Conservation (phyloP, 805 yeast species). For the Wickerhamiella kazuoi region DNA sequence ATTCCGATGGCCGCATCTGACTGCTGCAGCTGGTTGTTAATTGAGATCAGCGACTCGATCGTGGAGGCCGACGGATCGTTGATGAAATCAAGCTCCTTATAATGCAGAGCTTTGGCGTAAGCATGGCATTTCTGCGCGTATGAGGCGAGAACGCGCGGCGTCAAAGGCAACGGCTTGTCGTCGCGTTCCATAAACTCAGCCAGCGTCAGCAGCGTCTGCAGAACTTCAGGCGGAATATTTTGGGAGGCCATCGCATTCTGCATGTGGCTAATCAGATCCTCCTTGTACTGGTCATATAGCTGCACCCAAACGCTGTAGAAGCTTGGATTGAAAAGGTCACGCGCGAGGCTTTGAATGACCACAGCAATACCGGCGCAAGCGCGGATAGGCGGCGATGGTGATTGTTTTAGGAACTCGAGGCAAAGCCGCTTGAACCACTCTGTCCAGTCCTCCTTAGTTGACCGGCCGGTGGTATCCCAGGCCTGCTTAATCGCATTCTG, state of each 20-base stretch:
- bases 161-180: slow-evolving; percentile 81
- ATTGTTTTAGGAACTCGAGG: slow-evolving; percentile 71
- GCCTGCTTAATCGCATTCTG: slow-evolving; percentile 51
- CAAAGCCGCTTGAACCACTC: slow-evolving; percentile 87
- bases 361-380: slow-evolving; percentile 85
- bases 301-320: slow-evolving; percentile 95
- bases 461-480: slow-evolving; percentile 82
- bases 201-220: slow-evolving; percentile 70
- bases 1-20: slow-evolving; percentile 97
- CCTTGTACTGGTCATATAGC: slow-evolving; percentile 72
- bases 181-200: slow-evolving; percentile 98
- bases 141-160: slow-evolving; percentile 75
- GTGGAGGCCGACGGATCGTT: slow-evolving; percentile 86
- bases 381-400: slow-evolving; percentile 85
- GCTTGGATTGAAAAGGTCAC: slow-evolving; percentile 78
- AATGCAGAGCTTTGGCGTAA: slow-evolving; percentile 91
- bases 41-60: slow-evolving; percentile 77
- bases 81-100: slow-evolving; percentile 85
- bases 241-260: slow-evolving; percentile 79
- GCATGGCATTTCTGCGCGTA: slow-evolving; percentile 94
- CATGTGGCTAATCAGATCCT: slow-evolving; percentile 68
- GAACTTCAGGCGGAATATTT: slow-evolving; percentile 87
- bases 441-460: slow-evolving; percentile 93
- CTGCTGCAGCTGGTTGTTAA: slow-evolving; percentile 88
- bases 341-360: slow-evolving; percentile 68